A percentile compares a stretch with the other conserved stretches of the same genome.
Evolutionary conservation across 768 basidiomycete species (phyloP).

Genomic region (Lactifluus subvellereus): DNA sequence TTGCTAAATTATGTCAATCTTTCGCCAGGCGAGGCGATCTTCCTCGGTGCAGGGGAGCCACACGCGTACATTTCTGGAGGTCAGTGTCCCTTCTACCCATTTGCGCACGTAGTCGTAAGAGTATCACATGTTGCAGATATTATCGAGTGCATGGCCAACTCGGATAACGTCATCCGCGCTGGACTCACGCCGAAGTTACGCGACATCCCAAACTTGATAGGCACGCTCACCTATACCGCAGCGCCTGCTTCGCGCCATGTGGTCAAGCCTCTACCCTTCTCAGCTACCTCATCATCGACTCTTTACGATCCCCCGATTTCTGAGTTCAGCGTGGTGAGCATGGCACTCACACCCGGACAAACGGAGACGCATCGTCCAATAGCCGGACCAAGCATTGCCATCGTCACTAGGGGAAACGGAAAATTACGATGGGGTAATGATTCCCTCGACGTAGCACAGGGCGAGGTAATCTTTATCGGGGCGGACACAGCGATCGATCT

Average conservation of each 20-base stretch:
- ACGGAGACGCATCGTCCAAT: slow-evolving; percentile 55
- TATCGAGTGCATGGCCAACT: slow-evolving; percentile 99
- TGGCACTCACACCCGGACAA: slow-evolving; percentile 41
- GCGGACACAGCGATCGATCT: slow-evolving; percentile 59
- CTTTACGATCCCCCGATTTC: slow-evolving; percentile 90
- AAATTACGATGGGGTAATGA: slow-evolving; percentile 43
- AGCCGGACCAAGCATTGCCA: slow-evolving; percentile 78
- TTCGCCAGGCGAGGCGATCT: slow-evolving; percentile 83
- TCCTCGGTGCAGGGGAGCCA: slow-evolving; percentile 92
- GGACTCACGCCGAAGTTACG: slow-evolving; percentile 96
- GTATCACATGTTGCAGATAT: slow-evolving; percentile 53
- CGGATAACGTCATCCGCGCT: slow-evolving; percentile 97
- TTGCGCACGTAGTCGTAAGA: background rate
- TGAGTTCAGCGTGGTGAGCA: slow-evolving; percentile 83
- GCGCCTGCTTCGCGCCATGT: slow-evolving; percentile 63
- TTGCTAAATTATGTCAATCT: slow-evolving; percentile 82
- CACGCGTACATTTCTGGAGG: slow-evolving; percentile 96
- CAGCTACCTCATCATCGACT: slow-evolving; percentile 32
- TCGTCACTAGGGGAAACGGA: slow-evolving; percentile 69
- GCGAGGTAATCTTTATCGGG: slow-evolving; percentile 80
- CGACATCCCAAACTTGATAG: slow-evolving; percentile 85
- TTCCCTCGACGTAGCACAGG: slow-evolving; percentile 43
- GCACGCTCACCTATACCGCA: slow-evolving; percentile 79
- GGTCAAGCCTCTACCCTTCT: slow-evolving; percentile 54
- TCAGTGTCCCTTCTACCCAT: slow-evolving; percentile 32